Percentiles rank a stretch among this genome's conserved stretches.
Conservation (phyloP, 495 filamentous ascomycete species). For the Penicillium paxilli region DNA sequence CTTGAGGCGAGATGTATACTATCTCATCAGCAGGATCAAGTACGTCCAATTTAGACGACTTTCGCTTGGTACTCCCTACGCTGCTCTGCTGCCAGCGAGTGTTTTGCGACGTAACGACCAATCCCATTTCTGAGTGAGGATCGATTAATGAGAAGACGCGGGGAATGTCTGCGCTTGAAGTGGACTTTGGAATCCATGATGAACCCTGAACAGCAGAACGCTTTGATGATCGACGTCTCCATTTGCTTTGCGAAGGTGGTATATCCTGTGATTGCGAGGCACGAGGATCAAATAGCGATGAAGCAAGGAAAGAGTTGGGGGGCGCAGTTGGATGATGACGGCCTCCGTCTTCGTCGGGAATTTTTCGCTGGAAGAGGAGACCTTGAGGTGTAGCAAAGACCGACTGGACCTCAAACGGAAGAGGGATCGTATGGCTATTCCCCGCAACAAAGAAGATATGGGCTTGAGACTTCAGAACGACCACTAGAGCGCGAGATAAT, state of each 20-base stretch:
- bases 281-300: constrained; percentile 48
- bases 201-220: constrained; percentile 23
- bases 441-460: constrained; percentile 92
- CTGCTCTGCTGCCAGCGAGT: constrained; percentile 34
- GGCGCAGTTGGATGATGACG: constrained; percentile 48
- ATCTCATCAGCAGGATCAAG: constrained; percentile 75
- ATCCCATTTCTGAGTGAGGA: constrained; percentile 81
- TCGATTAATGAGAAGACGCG: constrained; percentile 83
- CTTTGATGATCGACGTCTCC: constrained; percentile 34
- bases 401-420: constrained; percentile 91
- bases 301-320: constrained; percentile 78
- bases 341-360: constrained; percentile 30
- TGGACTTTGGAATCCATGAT: constrained; percentile 26
- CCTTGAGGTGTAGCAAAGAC: constrained; percentile 81
- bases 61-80: constrained; percentile 22
- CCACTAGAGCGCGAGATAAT: constrained; percentile 70
- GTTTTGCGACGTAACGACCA: constrained; percentile 64
- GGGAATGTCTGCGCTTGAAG: constrained; percentile 62
- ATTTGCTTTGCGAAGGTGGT: constrained; percentile 38
- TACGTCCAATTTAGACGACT: constrained; percentile 42
- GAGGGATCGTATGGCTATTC: constrained; percentile 83
- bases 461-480: constrained; percentile 89
- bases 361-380: constrained; percentile 79
- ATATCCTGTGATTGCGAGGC: constrained; percentile 47
- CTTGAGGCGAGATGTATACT: constrained; percentile 66